phyloP scores from a whole-genome alignment of 176 grass and related monocot genomes.

The Aegilops speltoides region DNA sequence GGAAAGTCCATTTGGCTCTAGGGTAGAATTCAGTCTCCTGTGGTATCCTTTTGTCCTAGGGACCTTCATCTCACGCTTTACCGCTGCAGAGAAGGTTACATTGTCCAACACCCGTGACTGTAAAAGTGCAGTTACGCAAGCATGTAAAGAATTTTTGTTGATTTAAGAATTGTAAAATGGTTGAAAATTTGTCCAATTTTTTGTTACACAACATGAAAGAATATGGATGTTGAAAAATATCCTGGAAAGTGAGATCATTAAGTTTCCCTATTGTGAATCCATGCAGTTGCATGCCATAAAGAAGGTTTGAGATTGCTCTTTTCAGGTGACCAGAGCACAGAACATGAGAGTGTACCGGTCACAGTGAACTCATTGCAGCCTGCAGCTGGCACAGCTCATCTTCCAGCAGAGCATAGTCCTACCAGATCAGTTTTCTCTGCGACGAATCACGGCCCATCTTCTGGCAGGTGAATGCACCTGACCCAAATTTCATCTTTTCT shows the following conservation, averaged over 20 bases:
- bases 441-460: background rate
- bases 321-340: conserved; percentile 1
- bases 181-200: background rate
- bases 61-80: background rate
- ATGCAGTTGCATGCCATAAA: background rate
- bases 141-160: background rate
- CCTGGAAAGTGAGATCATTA: background rate
- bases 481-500: background rate
- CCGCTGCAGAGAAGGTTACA: background rate
- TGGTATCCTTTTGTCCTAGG: background rate
- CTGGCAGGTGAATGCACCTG: background rate
- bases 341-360: background rate
- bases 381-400: background rate
- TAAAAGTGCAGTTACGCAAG: conserved; percentile 9
- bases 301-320: background rate
- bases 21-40: background rate
- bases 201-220: background rate
- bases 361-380: background rate
- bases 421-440: background rate
- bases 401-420: background rate
- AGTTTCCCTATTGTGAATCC: background rate
- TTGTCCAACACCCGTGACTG: background rate
- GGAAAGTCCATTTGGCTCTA: background rate
- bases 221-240: background rate
- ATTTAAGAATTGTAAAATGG: background rate